Base-by-base conservation (phyloP, 352 stramenopile species). In the Globisporangium carolinianum region DNA sequence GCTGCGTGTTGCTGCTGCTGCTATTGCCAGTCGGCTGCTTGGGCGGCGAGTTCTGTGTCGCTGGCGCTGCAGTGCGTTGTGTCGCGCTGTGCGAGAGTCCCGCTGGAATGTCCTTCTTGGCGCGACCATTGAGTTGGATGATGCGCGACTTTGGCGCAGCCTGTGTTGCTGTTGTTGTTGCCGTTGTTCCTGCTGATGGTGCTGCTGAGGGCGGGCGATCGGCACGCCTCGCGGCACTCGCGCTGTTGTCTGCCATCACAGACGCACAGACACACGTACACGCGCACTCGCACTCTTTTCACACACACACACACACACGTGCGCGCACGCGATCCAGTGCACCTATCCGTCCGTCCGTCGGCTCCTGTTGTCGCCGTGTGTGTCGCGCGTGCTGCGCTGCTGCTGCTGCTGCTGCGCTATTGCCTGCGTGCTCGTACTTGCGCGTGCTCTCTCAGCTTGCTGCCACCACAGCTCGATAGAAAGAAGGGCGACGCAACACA, bases 61-160 rank as follows among this genome's bases (percentile, higher is more conserved):
- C 64, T 63, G 47, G 57, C 58, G 53, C 54, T 18, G 48, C 60
- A 11, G 45, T 49, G 58, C 61, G 58, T 47, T 57, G 57, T 45
- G 47, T 68, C 15, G 54, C 58, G 51, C 47, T 56, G 51, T 38
- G 57, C 57, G 39, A 61, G 62, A 55, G 62, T 18, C 43, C 36
- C 37, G 51, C 39, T 10, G 47, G 49, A 32, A 55, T 67, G 41
- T 72, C 67, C 6, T 67, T 62, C 60, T 73, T 72, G 38, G 61
- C 57, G 49, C 55, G 57, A 6, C 55, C 45, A 24, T 67, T 76
- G 45, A 78, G 67, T 57, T 78, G 67, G 38, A 76, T 66, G 49
- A 76, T 78, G 24, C 72, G 69, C 38, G 72, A 72, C 54, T 76
- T 79, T 38, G 58, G 47, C 8, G 60, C 43, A 7, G 45, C 5